Conservation (phyloP, 2,329 filamentous ascomycete species). For the Fusarium camptoceras region DNA sequence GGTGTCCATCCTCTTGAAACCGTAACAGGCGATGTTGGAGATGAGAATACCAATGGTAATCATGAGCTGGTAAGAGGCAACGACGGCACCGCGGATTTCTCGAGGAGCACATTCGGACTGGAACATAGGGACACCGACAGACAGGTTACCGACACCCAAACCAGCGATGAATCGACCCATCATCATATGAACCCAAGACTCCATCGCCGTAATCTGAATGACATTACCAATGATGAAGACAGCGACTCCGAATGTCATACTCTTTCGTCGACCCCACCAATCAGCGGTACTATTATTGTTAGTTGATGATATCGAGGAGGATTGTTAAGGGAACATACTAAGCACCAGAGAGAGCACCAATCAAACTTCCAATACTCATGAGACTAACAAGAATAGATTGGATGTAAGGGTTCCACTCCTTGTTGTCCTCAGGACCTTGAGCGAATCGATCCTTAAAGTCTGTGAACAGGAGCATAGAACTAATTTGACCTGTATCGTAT, state of each 20-base stretch:
- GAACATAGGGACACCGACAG: constrained; percentile 74
- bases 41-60: constrained; percentile 77
- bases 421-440: constrained; percentile 56
- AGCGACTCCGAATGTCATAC: constrained; percentile 63
- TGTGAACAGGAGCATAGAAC: constrained; percentile 60
- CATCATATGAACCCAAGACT: constrained; percentile 73
- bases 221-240: constrained; percentile 74
- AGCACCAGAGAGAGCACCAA: constrained; percentile 66
- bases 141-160: constrained; percentile 74
- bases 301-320: background rate
- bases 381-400: constrained; percentile 67
- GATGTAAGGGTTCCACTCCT: constrained; percentile 56
- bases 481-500: constrained; percentile 72
- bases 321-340: constrained; percentile 48
- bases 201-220: constrained; percentile 70
- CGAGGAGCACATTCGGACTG: constrained; percentile 73
- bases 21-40: constrained; percentile 67
- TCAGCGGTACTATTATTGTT: constrained; percentile 60
- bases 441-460: constrained; percentile 70
- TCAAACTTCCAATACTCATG: constrained; percentile 65
- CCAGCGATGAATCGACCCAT: constrained; percentile 75
- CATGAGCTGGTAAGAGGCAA: constrained; percentile 79
- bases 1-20: constrained; percentile 58
- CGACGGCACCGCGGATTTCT: constrained; percentile 72
- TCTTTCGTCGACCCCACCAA: constrained; percentile 67